phyloP scores from a whole-genome alignment of 176 grass and related monocot species.

The Puccinellia tenuiflora region DNA sequence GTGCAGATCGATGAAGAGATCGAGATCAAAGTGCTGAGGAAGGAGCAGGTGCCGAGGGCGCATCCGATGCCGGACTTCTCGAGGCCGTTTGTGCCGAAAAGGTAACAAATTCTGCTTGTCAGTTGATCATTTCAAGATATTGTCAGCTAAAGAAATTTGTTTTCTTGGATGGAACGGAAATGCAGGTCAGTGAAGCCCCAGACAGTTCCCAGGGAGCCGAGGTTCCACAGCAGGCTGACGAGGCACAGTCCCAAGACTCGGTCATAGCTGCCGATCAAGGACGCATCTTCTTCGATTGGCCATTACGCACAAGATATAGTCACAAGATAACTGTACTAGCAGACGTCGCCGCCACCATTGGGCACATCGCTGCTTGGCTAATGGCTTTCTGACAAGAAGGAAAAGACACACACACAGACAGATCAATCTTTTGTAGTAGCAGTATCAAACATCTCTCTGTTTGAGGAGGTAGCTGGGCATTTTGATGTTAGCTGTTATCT shows the following conservation, averaged over 20 bases:
- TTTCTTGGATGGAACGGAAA: background rate
- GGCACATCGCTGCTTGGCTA: background rate
- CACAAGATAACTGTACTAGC: background rate
- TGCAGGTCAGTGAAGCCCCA: constrained; percentile 50
- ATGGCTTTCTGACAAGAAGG: background rate
- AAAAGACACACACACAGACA: background rate
- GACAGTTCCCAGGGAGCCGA: constrained; percentile 75
- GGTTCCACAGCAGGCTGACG: constrained; percentile 42
- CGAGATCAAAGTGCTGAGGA: constrained; percentile 66
- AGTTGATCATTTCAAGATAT: background rate
- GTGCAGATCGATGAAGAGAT: constrained; percentile 60
- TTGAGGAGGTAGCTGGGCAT: background rate
- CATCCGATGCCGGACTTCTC: constrained; percentile 80
- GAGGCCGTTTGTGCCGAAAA: constrained; percentile 70
- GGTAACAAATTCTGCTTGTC: background rate
- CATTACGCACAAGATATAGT: background rate
- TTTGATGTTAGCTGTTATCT: background rate
- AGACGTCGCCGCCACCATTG: background rate
- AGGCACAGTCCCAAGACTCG: constrained; percentile 30
- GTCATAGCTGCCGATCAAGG: background rate
- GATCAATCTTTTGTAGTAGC: background rate
- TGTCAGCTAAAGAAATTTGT: background rate
- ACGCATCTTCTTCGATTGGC: background rate
- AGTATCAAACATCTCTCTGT: background rate
- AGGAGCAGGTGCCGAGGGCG: constrained; percentile 61